Conservation (phyloP, 306 rosid species). For the Cicer arietinum region DNA sequence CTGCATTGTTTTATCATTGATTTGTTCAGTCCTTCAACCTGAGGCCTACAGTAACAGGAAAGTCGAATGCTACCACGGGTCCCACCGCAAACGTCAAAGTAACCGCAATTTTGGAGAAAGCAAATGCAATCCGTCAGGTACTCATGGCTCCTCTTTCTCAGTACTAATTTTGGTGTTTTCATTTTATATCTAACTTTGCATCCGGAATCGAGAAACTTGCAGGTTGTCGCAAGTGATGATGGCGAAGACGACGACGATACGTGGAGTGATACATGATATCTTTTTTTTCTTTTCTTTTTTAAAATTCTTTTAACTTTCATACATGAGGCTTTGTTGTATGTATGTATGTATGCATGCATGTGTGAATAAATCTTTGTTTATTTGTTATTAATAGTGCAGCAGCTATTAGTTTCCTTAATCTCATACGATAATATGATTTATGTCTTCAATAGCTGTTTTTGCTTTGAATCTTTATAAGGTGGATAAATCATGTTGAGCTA, state of each 20-base stretch:
- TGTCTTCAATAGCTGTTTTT: background rate
- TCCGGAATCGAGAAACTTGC: constrained; percentile 44
- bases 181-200: constrained; percentile 21
- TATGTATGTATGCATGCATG: constrained; percentile 36
- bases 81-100: constrained; percentile 71
- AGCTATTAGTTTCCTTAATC: constrained; percentile 47
- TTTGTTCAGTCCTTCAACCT: constrained; percentile 84
- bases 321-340: constrained; percentile 50
- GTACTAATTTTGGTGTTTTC: background rate
- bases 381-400: constrained; percentile 59
- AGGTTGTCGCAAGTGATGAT: constrained; percentile 93
- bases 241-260: constrained; percentile 75
- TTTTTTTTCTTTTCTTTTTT: background rate
- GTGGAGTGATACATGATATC: constrained; percentile 81
- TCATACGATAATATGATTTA: constrained; percentile 13
- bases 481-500: background rate
- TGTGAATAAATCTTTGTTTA: constrained; percentile 61
- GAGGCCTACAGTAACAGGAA: constrained; percentile 69
- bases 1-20: constrained; percentile 17
- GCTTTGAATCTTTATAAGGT: constrained; percentile 4
- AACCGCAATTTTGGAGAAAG: constrained; percentile 96
- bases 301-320: constrained; percentile 23
- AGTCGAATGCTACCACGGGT: constrained; percentile 52
- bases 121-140: constrained; percentile 97
- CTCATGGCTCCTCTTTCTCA: background rate